These are phyloP conservation scores for Neurospora sp. DNA, from an alignment of 2,329 filamentous ascomycete species.

Conservation along the genomic window DNA sequence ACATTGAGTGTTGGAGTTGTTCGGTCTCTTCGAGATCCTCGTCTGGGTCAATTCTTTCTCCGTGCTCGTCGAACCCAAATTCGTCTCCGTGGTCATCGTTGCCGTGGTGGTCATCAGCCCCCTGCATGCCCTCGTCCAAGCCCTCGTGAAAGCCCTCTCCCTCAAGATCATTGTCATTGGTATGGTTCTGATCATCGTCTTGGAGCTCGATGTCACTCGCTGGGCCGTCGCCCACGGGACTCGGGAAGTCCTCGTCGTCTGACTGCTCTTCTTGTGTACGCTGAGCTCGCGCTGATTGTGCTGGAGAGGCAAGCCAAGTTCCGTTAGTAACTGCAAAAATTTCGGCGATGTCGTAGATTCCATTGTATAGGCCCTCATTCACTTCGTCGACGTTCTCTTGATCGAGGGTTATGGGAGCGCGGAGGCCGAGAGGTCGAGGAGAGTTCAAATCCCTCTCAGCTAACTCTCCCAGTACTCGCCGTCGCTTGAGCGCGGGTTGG, in stretches of 20 bases:
- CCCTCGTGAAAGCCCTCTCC: slow-evolving; percentile 7
- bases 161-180: slow-evolving; percentile 3
- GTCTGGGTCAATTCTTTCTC: slow-evolving; percentile 12
- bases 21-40: slow-evolving; percentile 14
- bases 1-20: slow-evolving; percentile 18
- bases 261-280: slow-evolving; percentile 5
- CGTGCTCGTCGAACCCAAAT: slow-evolving; percentile 10
- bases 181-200: slow-evolving; percentile 7
- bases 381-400: slow-evolving; percentile 15
- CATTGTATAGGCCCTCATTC: slow-evolving; percentile 9
- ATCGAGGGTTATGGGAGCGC: slow-evolving; percentile 14
- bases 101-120: slow-evolving; percentile 10
- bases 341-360: slow-evolving; percentile 13
- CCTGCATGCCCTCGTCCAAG: slow-evolving; percentile 5
- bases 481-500: not conserved
- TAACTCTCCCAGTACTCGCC: slow-evolving; percentile 10
- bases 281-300: not conserved
- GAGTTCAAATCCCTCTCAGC: slow-evolving; percentile 12
- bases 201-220: slow-evolving; percentile 4
- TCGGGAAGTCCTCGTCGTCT: slow-evolving; percentile 7
- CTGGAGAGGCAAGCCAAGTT: slow-evolving; percentile 2
- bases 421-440: slow-evolving; percentile 4
- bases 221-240: not conserved
- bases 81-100: slow-evolving; percentile 16
- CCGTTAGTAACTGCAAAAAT: slow-evolving; percentile 14